Conservation (phyloP, 257 asterid species). For the Misopates orontium region DNA sequence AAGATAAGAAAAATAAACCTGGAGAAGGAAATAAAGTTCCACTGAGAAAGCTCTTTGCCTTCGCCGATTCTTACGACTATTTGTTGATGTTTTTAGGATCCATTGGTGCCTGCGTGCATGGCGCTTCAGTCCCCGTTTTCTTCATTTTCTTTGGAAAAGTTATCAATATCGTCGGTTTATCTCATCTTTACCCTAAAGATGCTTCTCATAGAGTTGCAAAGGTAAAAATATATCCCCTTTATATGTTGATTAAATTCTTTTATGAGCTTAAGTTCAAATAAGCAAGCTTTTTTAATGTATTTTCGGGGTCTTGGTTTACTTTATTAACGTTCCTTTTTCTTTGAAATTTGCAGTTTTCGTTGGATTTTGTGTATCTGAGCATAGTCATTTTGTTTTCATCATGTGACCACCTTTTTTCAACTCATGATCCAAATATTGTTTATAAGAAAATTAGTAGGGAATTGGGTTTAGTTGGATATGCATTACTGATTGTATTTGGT, state of each 20-base stretch:
- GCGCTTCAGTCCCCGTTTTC: constrained; percentile 96
- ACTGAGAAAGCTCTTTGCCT: constrained; percentile 57
- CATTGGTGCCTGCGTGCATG: constrained; percentile 85
- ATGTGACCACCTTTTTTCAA: too few species aligned
- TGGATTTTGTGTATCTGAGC: constrained; percentile 94
- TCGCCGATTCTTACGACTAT: constrained; percentile 76
- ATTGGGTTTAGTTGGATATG: too few species aligned
- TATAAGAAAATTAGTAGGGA: too few species aligned
- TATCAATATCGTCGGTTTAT: constrained; percentile 78
- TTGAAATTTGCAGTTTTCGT: constrained; percentile 63
- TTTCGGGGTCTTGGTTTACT: too few species aligned
- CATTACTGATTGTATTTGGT: too few species aligned
- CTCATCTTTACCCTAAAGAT: constrained; percentile 76
- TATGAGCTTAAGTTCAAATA: too few species aligned
- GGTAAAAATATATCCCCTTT: too few species aligned
- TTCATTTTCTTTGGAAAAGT: constrained; percentile 88
- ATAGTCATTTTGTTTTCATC: constrained; percentile 80
- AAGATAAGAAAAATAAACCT: too few species aligned
- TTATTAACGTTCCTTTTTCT: neutral
- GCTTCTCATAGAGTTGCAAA: constrained; percentile 79
- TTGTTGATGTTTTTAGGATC: constrained; percentile 75
- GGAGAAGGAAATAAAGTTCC: constrained; percentile 28
- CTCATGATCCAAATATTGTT: too few species aligned
- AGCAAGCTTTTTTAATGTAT: too few species aligned
- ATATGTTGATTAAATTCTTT: too few species aligned